phyloP scores from a whole-genome alignment of 306 rosid genomes.

The Amphicarpaea edgeworthii region DNA sequence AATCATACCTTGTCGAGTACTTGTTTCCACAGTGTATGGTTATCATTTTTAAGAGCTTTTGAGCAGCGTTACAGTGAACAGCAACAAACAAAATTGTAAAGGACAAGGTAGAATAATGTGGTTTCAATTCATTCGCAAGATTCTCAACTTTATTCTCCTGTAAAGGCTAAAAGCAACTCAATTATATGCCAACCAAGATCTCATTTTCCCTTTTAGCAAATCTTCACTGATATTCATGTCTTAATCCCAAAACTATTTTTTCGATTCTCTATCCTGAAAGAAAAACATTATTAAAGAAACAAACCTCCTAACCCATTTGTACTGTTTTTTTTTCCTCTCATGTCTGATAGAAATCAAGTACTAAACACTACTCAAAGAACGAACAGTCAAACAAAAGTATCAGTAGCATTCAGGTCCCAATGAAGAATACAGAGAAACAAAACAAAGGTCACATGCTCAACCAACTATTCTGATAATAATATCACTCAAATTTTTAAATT shows the following conservation, averaged over 20 bases:
- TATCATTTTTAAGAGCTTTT: not conserved
- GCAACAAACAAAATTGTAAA: slow-evolving; percentile 42
- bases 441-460: slow-evolving; percentile 13
- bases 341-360: not conserved
- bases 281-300: not conserved
- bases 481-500: slow-evolving; percentile 45
- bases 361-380: not conserved
- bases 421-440: slow-evolving; percentile 2
- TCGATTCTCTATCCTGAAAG: not conserved
- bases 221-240: slow-evolving; percentile 51
- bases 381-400: not conserved
- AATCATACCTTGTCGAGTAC: slow-evolving; percentile 2
- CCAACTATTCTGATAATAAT: slow-evolving; percentile 33
- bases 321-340: not conserved
- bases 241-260: slow-evolving; percentile 20
- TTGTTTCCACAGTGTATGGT: slow-evolving; percentile 26
- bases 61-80: slow-evolving; percentile 33
- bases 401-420: not conserved
- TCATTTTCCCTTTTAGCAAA: slow-evolving; percentile 46
- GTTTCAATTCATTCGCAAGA: slow-evolving; percentile 44
- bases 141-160: slow-evolving; percentile 52
- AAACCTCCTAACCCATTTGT: slow-evolving; percentile 1
- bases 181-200: slow-evolving; percentile 39
- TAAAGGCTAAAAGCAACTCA: slow-evolving; percentile 50
- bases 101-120: slow-evolving; percentile 41